Percentiles rank a stretch among this genome's conserved stretches.
phyloP scores from a whole-genome alignment of 2,329 filamentous ascomycete species.

The Metarhizium rileyi region DNA sequence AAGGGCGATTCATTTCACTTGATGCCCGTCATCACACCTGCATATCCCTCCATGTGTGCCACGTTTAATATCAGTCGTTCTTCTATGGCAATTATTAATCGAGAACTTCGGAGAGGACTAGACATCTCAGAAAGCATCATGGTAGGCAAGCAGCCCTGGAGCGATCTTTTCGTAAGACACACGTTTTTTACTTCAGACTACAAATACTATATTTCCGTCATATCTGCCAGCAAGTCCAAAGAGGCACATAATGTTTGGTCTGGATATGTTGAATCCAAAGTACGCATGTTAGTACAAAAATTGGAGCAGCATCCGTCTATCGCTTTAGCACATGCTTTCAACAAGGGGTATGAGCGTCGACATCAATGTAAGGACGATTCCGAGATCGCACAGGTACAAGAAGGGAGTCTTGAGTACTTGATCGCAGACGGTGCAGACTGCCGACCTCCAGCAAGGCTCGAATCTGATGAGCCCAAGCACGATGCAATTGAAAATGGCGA shows the following conservation, averaged over 20 bases:
- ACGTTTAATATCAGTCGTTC: slow-evolving; percentile 90
- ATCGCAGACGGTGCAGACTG: slow-evolving; percentile 28
- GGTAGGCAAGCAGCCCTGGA: slow-evolving; percentile 68
- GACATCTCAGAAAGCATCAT: slow-evolving; percentile 75
- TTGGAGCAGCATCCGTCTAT: slow-evolving; percentile 76
- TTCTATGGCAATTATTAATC: slow-evolving; percentile 72
- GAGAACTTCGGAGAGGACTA: slow-evolving; percentile 69
- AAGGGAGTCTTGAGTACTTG: slow-evolving; percentile 40
- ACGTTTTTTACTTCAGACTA: slow-evolving; percentile 89
- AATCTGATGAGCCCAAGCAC: background rate
- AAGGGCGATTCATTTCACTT: slow-evolving; percentile 73
- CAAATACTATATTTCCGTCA: slow-evolving; percentile 90
- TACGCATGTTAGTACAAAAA: slow-evolving; percentile 73
- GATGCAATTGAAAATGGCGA: slow-evolving; percentile 33
- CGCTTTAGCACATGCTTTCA: slow-evolving; percentile 79
- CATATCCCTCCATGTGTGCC: slow-evolving; percentile 95
- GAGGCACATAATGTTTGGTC: slow-evolving; percentile 83
- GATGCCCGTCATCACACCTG: slow-evolving; percentile 97
- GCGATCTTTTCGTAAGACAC: slow-evolving; percentile 79
- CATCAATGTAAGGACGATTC: slow-evolving; percentile 55
- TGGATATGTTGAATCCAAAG: slow-evolving; percentile 87
- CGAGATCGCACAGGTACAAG: slow-evolving; percentile 43
- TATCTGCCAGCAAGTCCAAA: slow-evolving; percentile 71
- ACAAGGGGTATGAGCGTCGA: slow-evolving; percentile 79
- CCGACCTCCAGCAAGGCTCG: background rate